Evolutionary conservation across 2,329 filamentous ascomycete genomes (phyloP), one percentile per base, ranked within the genome.

Genomic region (Ustilaginoidea virens): DNA sequence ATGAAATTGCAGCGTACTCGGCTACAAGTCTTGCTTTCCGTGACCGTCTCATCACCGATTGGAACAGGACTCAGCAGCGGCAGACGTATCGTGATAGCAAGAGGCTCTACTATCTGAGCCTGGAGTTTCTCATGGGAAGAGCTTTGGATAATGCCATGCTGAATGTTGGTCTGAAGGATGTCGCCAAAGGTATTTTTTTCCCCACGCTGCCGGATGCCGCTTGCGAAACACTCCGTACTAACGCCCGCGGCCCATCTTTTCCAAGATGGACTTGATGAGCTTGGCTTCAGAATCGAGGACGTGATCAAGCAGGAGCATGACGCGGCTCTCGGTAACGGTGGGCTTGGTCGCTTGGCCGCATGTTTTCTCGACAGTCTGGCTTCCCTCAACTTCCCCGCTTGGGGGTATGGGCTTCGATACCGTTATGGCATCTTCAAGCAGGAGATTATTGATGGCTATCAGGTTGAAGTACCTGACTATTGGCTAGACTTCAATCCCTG

Each of bases 401-500:
- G 90, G 90, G 90, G 90, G 20, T 98, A 98, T 46, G 90, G 87
- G 31, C 62, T 98, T 41, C 74, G 90, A 47, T 98, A 98, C 62
- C 69, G 85, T 52, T 96, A 96, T 51, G 81, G 81, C 49, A 98
- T 98, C 52, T 98, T 98, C 74, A 96, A 96, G 63, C 90, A 98
- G 61, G 90, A 96, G 61, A 96, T 98, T 44, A 76, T 94, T 35
- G 80, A 96, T 47, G 90, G 90, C 33, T 98, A 94, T 52, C 90
- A 98, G 56, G 85, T 98, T 39, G 90, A 98, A 50, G 80, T 96
- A 34, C 90, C 90, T 13, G 90, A 98, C 53, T 96, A 98, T 59
- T 98, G 90, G 90, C 72, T 98, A 30, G 90, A 96, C 52, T 94
- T 96, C 57, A 98, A 98, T 56, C 90, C 90, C 1, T 98, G 90